Base-by-base conservation (phyloP, 345 rosid species). In the Passiflora organensis region DNA sequence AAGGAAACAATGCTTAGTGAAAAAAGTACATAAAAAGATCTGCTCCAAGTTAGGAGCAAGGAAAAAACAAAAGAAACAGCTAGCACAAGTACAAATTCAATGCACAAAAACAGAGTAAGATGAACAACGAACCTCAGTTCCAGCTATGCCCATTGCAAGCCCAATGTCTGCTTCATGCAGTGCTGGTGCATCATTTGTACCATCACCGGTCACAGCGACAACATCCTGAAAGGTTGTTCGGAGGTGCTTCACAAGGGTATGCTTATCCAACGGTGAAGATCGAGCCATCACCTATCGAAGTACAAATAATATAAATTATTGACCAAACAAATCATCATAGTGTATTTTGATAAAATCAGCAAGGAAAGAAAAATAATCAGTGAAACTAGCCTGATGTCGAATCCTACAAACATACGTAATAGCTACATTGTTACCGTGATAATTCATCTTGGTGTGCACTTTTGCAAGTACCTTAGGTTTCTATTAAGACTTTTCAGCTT, bases 121-220 rank as follows among this genome's bases (percentile, higher is more conserved):
- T 37, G 36, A 21, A 14, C 47, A 51, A 48, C 62, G 22, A 21
- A 82, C 88, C 88, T 82, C 84, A 5, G 84, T 82, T 66, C 84
- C 84, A 49, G 84, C 71, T 61, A 82, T 79, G 59, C 88, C 88
- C 88, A 82, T 82, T n/a, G 88, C 84, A 50, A 82, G 66, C 22
- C 84, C 88, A 21, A 77, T 79, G 52, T 82, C 84, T 4, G 88
- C 84, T 52, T 77, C 71, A 64, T 79, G 79, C 70, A 82, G 66
- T 55, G 88, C 84, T 43, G 88, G 88, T 16, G 88, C 88, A 71
- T 82, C 88, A 57, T 82, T 79, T 49, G 81, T 83, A 50, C 88
- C 88, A 28, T 82, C 84, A 36, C 88, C 88, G 2, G 82, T 82
- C 78, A 82, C 81, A 23, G 88, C 88, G 53, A 82, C 88, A 16